phyloP scores from a whole-genome alignment of 495 filamentous ascomycete species.

The Filosporella fistucella region DNA sequence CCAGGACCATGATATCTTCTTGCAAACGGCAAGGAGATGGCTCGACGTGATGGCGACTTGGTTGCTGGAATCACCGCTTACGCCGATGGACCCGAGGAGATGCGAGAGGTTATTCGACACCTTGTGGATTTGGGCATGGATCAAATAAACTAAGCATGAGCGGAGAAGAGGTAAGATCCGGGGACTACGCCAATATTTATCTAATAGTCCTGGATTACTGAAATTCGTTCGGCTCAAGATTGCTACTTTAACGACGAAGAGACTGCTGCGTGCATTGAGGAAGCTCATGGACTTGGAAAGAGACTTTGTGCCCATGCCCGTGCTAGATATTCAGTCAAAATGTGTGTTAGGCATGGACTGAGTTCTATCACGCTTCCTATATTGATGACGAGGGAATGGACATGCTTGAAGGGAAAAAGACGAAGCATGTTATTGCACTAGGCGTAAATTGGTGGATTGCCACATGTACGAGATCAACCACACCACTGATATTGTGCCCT shows the following conservation, averaged over 20 bases:
- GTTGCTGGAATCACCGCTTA: conserved; percentile 42
- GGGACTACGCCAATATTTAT: neutral
- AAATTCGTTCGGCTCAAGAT: conserved; percentile 39
- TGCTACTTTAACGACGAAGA: conserved; percentile 45
- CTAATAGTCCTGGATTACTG: conserved; percentile 17
- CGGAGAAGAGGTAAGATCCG: conserved; percentile 34
- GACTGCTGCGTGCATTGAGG: conserved; percentile 46
- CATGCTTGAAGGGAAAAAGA: conserved; percentile 39
- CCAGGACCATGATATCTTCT: conserved; percentile 45
- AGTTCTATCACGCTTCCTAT: conserved; percentile 48
- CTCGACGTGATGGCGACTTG: conserved; percentile 37
- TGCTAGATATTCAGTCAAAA: conserved; percentile 41
- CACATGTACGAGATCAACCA: conserved; percentile 21
- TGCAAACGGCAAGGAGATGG: conserved; percentile 47
- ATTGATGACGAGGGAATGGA: conserved; percentile 46
- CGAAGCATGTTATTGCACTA: conserved; percentile 40
- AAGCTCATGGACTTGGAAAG: conserved; percentile 38
- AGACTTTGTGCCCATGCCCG: conserved; percentile 47
- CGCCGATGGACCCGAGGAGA: conserved; percentile 41
- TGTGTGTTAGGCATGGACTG: conserved; percentile 40
- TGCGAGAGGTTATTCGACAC: conserved; percentile 39
- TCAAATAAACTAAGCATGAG: conserved; percentile 50
- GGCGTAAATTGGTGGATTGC: conserved; percentile 42
- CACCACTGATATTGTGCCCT: neutral
- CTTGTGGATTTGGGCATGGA: conserved; percentile 43